phyloP scores from a whole-genome alignment of 352 stramenopile species.

The Phytophthora quininea region DNA sequence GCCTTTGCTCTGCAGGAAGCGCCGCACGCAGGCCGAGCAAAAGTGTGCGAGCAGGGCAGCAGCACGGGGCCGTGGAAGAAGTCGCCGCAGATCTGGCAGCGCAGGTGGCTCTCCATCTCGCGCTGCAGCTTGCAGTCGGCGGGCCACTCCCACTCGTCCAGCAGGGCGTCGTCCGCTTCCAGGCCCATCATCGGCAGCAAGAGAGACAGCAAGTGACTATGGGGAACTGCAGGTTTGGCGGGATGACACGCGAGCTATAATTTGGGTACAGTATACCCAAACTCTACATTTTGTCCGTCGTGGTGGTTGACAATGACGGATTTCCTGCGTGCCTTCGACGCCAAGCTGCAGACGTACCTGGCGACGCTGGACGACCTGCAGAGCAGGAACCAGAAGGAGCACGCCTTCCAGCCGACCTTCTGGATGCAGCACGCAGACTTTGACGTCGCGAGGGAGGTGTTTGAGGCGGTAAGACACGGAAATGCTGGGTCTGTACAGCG shows the following conservation, averaged over 20 bases:
- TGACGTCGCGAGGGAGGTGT: constrained; percentile 78
- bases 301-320: constrained; percentile 42
- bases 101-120: constrained; percentile 76
- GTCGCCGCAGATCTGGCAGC: constrained; percentile 85
- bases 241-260: not conserved
- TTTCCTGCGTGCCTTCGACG: constrained; percentile 65
- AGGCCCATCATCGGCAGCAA: constrained; percentile 26
- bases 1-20: constrained; percentile 75
- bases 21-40: constrained; percentile 84
- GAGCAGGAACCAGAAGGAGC: constrained; percentile 52
- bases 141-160: constrained; percentile 86
- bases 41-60: constrained; percentile 84
- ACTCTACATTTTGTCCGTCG: not conserved
- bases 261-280: not conserved
- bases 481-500: too few relatives aligned
- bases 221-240: not conserved
- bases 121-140: constrained; percentile 56
- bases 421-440: constrained; percentile 83
- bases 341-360: constrained; percentile 54
- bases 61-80: constrained; percentile 85
- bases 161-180: constrained; percentile 10
- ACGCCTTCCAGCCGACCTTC: constrained; percentile 74
- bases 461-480: constrained; percentile 57
- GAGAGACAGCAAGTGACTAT: not conserved
- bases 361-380: constrained; percentile 70